phyloP scores from a whole-genome alignment of 768 basidiomycete species.

The Lactifluus volemus region DNA sequence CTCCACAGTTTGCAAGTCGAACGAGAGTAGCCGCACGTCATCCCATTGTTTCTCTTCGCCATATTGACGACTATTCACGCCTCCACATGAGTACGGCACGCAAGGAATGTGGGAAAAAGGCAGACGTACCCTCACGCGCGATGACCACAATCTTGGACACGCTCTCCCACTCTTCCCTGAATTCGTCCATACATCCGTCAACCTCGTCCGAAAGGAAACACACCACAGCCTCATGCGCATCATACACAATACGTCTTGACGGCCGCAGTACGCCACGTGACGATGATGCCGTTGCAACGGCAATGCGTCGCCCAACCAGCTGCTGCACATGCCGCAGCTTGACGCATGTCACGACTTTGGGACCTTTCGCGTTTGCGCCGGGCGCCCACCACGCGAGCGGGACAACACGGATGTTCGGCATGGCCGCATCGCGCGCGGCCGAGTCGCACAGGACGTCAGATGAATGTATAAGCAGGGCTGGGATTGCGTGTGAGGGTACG shows the following conservation, averaged over 20 bases:
- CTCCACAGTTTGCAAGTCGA: slow-evolving; percentile 89
- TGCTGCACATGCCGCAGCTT: slow-evolving; percentile 88
- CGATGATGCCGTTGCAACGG: slow-evolving; percentile 36
- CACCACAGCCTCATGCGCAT: slow-evolving; percentile 80
- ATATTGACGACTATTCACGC: slow-evolving; percentile 65
- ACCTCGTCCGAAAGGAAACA: slow-evolving; percentile 84
- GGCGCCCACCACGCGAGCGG: slow-evolving; percentile 85
- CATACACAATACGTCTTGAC: slow-evolving; percentile 83
- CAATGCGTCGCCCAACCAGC: slow-evolving; percentile 54
- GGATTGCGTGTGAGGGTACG: slow-evolving; percentile 67
- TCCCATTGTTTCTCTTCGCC: slow-evolving; percentile 62
- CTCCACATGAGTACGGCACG: neutral
- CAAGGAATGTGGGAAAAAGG: neutral
- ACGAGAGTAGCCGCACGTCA: slow-evolving; percentile 77
- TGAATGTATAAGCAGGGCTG: slow-evolving; percentile 76
- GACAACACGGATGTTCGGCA: slow-evolving; percentile 86
- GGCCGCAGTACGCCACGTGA: slow-evolving; percentile 62
- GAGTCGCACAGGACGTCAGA: slow-evolving; percentile 73
- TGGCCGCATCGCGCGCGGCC: slow-evolving; percentile 84
- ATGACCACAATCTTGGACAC: slow-evolving; percentile 93
- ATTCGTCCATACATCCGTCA: slow-evolving; percentile 81
- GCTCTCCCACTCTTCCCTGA: slow-evolving; percentile 86
- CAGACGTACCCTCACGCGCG: slow-evolving; percentile 68
- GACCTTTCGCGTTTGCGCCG: slow-evolving; percentile 6
- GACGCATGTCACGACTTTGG: slow-evolving; percentile 77